Base-by-base conservation (phyloP, 2,329 filamentous ascomycete species). In the Aspergillus viridinutans region DNA sequence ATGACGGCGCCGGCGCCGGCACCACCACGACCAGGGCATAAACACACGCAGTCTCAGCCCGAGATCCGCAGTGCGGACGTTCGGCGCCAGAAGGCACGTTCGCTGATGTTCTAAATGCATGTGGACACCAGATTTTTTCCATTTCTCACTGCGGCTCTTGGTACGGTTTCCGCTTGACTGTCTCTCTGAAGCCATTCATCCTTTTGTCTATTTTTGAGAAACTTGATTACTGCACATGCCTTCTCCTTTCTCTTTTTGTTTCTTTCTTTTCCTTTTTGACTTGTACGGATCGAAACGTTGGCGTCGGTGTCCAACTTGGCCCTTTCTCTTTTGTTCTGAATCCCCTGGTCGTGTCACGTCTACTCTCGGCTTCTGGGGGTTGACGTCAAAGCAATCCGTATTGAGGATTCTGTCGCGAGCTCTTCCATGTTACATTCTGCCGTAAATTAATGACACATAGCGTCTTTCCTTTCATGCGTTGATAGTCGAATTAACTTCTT, bases 81-180 rank as follows among this genome's bases (percentile, higher is more conserved):
- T 56, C 71, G 74, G 38, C 71, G 72, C 38, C 70, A 76, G 58
- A 77, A 76, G 63, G 71, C 74, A 7, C 72, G 73, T 54, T 77
- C 75, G 29, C 62, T 77, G 59, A 72, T 76, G 55, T 75, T 76
- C 56, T 77, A 63, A 68, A 58, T 42, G 54, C 52, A 60, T 65
- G 58, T 65, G 63, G 60, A 63, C 63, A 61, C 60, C 61, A 61
- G 65, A 62, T 58, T 58, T 61, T 63, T 61, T 57, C 64, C 14
- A 57, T 55, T 62, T 53, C 53, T 32, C 49, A 54, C 53, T 63
- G 52, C 51, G 60, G 61, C 49, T 52, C 52, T 58, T 54, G 52
- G 49, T 48, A 12, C 20, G 56, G 52, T 38, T 56, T 49, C 55
- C 29, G 56, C 40, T 50, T 23, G 20, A 14, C 12, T 14, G 10